Evolutionary conservation across 2,329 filamentous ascomycete species (phyloP).

Genomic region (Pezicula carpinea): DNA sequence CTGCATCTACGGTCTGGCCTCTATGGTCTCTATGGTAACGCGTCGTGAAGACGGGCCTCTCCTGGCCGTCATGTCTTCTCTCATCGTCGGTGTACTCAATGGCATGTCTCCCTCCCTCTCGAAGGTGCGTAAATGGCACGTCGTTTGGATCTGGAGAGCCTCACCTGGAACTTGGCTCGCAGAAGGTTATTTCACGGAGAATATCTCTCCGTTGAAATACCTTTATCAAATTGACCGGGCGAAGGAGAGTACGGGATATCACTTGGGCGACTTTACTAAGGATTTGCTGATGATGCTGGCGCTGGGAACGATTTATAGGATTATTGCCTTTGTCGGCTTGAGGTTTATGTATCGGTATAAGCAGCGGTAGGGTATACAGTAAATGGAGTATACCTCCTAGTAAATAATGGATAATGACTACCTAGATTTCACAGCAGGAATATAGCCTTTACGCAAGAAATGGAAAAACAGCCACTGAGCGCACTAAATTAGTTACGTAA

Average conservation of each 20-base stretch:
- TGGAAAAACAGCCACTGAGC: no score
- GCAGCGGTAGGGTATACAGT: conserved; percentile 14
- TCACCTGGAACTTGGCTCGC: conserved; percentile 52
- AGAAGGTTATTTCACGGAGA: conserved; percentile 50
- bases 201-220: conserved; percentile 43
- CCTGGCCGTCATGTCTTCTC: conserved; percentile 47
- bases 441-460: no score
- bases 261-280: conserved; percentile 37
- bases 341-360: conserved; percentile 22
- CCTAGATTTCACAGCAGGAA: no score
- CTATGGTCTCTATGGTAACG: conserved; percentile 47
- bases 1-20: conserved; percentile 52
- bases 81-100: conserved; percentile 50
- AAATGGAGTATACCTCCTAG: no score
- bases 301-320: conserved; percentile 40
- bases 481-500: no score
- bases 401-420: no score
- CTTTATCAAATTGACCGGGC: conserved; percentile 47
- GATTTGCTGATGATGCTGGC: conserved; percentile 41
- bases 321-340: conserved; percentile 40
- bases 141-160: conserved; percentile 51
- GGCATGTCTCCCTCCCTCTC: conserved; percentile 47
- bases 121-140: conserved; percentile 44
- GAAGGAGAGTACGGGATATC: conserved; percentile 38
- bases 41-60: conserved; percentile 52